phyloP scores from a whole-genome alignment of 2,329 filamentous ascomycete genomes.

The Exophiala viscosa region DNA sequence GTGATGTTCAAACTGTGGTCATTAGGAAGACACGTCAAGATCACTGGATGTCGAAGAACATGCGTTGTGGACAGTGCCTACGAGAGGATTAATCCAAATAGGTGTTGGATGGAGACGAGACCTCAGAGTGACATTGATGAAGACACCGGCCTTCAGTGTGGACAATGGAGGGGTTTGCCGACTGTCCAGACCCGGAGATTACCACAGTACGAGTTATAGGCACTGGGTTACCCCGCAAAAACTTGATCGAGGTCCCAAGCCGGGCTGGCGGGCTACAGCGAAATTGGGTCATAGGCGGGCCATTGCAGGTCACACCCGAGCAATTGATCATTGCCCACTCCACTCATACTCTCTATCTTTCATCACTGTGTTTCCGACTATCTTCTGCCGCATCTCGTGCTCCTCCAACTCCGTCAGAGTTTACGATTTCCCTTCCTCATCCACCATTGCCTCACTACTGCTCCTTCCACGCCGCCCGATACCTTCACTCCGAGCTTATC shows the following conservation, averaged over 20 bases:
- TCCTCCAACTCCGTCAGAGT: slow-evolving; percentile 2
- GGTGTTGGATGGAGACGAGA: no score
- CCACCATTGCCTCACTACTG: not conserved
- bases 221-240: slow-evolving; percentile 7
- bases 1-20: no score
- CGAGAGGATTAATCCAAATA: no score
- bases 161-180: no score
- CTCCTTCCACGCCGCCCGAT: not conserved
- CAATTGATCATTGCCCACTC: not conserved
- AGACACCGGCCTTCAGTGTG: no score
- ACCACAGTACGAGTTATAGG: no score
- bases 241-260: not conserved
- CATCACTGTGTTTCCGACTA: slow-evolving; percentile 4
- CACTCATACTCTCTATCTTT: slow-evolving; percentile 3
- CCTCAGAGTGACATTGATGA: no score
- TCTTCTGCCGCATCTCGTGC: slow-evolving; percentile 7
- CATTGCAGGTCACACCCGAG: not conserved
- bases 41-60: no score
- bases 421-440: not conserved
- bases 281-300: not conserved
- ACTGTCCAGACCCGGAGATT: no score
- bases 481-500: not conserved
- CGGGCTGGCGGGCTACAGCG: not conserved
- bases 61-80: no score
- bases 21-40: no score